These are phyloP conservation scores for Adansonia rubrostipa DNA, from an alignment of 441 rosid genomes.

Conservation along the genomic window DNA sequence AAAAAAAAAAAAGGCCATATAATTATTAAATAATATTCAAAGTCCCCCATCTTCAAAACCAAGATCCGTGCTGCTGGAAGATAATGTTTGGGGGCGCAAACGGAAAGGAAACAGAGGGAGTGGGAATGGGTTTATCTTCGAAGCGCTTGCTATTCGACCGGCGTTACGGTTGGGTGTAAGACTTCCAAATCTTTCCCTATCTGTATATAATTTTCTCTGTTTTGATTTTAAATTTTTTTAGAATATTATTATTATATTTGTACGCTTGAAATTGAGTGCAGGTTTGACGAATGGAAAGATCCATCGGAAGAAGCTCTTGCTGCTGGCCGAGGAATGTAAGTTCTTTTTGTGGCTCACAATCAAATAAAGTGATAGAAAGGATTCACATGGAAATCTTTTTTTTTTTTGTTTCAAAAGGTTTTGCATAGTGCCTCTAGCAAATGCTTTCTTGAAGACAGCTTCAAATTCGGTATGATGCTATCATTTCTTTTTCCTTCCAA, in stretches of 20 bases:
- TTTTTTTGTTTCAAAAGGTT: slow-evolving; percentile 35
- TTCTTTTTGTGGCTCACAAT: neutral
- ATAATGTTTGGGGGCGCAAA: no score
- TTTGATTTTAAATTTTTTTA: neutral
- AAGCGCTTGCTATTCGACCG: slow-evolving; percentile 52
- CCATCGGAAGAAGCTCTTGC: slow-evolving; percentile 54
- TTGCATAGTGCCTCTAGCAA: slow-evolving; percentile 50
- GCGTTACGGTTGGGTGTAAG: slow-evolving; percentile 58
- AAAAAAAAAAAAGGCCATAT: no score
- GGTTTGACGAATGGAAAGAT: slow-evolving; percentile 56
- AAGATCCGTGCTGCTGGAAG: neutral
- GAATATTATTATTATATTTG: neutral
- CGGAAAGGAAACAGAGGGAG: no score
- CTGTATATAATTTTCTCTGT: neutral
- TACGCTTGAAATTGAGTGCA: slow-evolving; percentile 17
- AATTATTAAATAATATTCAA: no score
- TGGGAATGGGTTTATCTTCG: slow-evolving; percentile 19
- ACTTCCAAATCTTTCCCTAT: neutral
- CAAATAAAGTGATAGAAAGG: neutral
- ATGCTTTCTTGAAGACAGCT: slow-evolving; percentile 41
- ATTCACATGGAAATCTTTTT: neutral
- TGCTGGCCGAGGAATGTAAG: slow-evolving; percentile 61
- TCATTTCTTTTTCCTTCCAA: neutral
- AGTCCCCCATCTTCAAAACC: neutral
- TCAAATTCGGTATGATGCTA: slow-evolving; percentile 37